Evolutionary conservation across 1,284 basidiomycete species (phyloP).

Genomic region (Papiliotrema laurentii): DNA sequence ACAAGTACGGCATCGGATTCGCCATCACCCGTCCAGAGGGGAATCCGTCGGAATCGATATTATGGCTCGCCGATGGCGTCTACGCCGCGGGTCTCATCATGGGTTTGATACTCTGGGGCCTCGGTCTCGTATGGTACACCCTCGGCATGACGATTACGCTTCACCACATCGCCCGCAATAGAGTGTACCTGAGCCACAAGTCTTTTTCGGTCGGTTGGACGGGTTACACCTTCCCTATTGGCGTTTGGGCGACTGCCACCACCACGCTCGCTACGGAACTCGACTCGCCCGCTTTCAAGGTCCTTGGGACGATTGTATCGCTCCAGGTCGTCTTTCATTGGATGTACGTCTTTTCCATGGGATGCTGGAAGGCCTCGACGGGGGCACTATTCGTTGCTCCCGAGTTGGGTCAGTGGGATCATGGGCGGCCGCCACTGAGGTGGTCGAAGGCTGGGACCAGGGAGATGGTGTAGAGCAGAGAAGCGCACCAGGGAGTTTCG

Average conservation of each 20-base stretch:
- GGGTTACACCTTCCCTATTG: slow-evolving; percentile 47
- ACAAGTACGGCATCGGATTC: slow-evolving; percentile 36
- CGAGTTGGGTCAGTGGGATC: slow-evolving; percentile 16
- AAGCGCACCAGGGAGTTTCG: neutral
- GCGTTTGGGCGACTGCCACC: slow-evolving; percentile 63
- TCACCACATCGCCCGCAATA: slow-evolving; percentile 17
- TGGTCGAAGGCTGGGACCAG: neutral
- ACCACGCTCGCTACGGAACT: slow-evolving; percentile 55
- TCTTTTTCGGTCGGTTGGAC: slow-evolving; percentile 41
- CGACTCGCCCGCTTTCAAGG: slow-evolving; percentile 54
- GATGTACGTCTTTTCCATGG: slow-evolving; percentile 54
- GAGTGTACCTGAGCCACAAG: slow-evolving; percentile 15
- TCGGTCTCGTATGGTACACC: slow-evolving; percentile 49
- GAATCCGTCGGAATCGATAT: slow-evolving; percentile 25
- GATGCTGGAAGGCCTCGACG: slow-evolving; percentile 47
- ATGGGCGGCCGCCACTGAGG: too few species aligned
- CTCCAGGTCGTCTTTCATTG: slow-evolving; percentile 57
- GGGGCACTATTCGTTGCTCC: slow-evolving; percentile 54
- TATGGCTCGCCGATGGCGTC: slow-evolving; percentile 49
- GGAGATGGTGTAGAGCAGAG: neutral
- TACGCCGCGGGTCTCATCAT: slow-evolving; percentile 33
- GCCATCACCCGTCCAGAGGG: too few species aligned
- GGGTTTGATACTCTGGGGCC: slow-evolving; percentile 50
- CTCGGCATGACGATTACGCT: slow-evolving; percentile 40
- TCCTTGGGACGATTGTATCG: slow-evolving; percentile 57